Conservation (phyloP, 495 filamentous ascomycete species). For the Hypoxylon intermedium region DNA sequence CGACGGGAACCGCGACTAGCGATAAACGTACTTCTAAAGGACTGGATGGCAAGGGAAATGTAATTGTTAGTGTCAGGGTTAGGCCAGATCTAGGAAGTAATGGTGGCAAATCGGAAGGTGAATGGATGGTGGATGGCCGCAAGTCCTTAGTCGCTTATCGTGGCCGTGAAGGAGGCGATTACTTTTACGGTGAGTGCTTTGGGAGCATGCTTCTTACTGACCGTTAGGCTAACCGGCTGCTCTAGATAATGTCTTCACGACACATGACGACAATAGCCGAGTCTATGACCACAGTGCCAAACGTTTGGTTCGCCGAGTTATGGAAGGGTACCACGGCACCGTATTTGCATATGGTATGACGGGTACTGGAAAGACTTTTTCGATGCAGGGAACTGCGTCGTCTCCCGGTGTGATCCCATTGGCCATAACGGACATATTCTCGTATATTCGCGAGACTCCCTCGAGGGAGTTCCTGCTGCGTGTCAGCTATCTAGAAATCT, state of each 20-base stretch:
- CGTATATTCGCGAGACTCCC: conserved; percentile 96
- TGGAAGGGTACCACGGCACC: conserved; percentile 98
- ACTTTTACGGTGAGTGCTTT: conserved; percentile 78
- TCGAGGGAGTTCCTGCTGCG: conserved; percentile 92
- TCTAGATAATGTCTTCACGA: conserved; percentile 92
- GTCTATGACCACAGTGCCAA: conserved; percentile 95
- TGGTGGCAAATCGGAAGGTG: conserved; percentile 71
- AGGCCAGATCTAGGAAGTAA: conserved; percentile 75
- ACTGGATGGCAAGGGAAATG: conserved; percentile 85
- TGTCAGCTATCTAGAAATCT: conserved; percentile 98
- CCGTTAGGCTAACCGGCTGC: conserved; percentile 17
- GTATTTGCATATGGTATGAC: conserved; percentile 99
- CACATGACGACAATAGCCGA: conserved; percentile 88
- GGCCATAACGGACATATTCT: conserved; percentile 98
- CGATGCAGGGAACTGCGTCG: conserved; percentile 97
- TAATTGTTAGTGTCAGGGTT: conserved; percentile 93
- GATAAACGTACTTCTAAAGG: conserved; percentile 56
- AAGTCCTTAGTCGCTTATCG: conserved; percentile 80
- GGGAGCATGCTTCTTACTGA: not conserved
- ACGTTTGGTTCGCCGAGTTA: conserved; percentile 90
- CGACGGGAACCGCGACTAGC: conserved; percentile 41
- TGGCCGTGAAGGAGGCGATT: conserved; percentile 89
- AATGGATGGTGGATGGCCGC: conserved; percentile 92
- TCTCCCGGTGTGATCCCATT: conserved; percentile 97
- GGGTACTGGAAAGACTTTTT: conserved; percentile 97